Conservation (phyloP, 139 green algal genomes). For the Chlamydomonas incerta region DNA sequence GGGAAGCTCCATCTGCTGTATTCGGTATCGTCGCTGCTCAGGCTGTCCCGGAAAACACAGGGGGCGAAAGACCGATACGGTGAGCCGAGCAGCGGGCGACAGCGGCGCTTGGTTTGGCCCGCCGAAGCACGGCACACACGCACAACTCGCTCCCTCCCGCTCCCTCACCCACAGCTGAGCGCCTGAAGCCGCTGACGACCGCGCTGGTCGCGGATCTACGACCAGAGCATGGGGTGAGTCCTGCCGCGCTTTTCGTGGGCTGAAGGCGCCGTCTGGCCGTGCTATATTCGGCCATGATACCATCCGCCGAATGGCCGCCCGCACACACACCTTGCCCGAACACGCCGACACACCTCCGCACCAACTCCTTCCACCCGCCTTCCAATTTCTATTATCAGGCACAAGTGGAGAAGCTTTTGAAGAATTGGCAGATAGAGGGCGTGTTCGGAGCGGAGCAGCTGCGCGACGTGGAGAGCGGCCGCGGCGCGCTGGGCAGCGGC, state of each 20-base stretch:
- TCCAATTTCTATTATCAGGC: background rate
- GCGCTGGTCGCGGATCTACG: constrained; percentile 12
- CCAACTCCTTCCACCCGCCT: too few species aligned
- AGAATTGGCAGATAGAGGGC: constrained; percentile 22
- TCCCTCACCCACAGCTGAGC: background rate
- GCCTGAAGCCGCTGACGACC: constrained; percentile 3
- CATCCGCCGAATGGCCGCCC: too few species aligned
- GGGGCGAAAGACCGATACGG: constrained; percentile 2
- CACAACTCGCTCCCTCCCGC: background rate
- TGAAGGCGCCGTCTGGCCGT: too few species aligned
- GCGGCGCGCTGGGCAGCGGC: background rate
- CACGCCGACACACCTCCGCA: too few species aligned
- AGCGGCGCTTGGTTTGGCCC: background rate
- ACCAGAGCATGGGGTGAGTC: background rate
- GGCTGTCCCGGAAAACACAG: constrained; percentile 14
- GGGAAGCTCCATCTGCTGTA: constrained; percentile 31
- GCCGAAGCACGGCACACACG: too few species aligned
- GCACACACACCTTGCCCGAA: too few species aligned
- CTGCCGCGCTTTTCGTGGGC: background rate
- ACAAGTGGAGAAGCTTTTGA: constrained; percentile 29
- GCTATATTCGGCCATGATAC: too few species aligned
- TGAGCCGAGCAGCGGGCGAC: background rate
- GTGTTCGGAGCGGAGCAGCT: constrained; percentile 25
- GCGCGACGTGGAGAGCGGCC: constrained; percentile 17
- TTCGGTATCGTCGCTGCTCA: background rate